These are phyloP conservation scores for Nitzschia sp. DNA, from an alignment of 108 stramenopile genomes.

Conservation along the genomic window DNA sequence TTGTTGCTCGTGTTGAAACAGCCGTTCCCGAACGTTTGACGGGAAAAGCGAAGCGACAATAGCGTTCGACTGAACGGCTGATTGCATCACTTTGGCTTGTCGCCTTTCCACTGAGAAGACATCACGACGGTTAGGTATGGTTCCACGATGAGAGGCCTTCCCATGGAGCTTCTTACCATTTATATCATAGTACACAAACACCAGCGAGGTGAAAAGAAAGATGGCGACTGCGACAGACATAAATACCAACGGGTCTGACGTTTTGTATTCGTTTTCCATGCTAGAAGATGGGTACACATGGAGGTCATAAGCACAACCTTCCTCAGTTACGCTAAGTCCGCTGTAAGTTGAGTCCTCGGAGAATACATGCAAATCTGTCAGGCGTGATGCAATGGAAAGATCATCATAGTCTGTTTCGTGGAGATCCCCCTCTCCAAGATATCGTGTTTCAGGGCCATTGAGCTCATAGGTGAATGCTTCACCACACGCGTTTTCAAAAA, in stretches of 20 bases:
- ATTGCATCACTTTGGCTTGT: slow-evolving; percentile 33
- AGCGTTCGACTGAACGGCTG: slow-evolving; percentile 14
- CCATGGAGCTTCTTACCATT: slow-evolving; percentile 4
- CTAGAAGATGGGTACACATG: background rate
- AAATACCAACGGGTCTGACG: slow-evolving; percentile 30
- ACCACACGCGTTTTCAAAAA: slow-evolving; percentile 39
- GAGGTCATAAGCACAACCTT: background rate
- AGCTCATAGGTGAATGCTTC: slow-evolving; percentile 46
- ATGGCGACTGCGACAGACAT: slow-evolving; percentile 41
- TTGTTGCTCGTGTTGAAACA: slow-evolving; percentile 27
- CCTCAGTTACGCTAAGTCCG: slow-evolving; percentile 8
- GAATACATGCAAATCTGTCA: slow-evolving; percentile 1
- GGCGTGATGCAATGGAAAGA: background rate
- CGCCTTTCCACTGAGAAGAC: slow-evolving; percentile 33
- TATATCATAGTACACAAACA: slow-evolving; percentile 31
- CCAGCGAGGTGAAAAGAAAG: slow-evolving; percentile 31
- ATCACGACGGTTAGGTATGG: slow-evolving; percentile 3
- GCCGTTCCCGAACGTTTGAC: slow-evolving; percentile 44
- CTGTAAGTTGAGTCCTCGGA: background rate
- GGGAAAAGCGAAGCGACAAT: slow-evolving; percentile 49
- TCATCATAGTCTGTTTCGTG: slow-evolving; percentile 43
- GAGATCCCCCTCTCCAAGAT: slow-evolving; percentile 55
- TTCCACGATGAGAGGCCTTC: too few relatives aligned
- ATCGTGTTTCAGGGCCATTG: slow-evolving; percentile 35
- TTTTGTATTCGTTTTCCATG: background rate